phyloP scores from a whole-genome alignment of 164 flowering plant genomes.

The Vitis cinerea region DNA sequence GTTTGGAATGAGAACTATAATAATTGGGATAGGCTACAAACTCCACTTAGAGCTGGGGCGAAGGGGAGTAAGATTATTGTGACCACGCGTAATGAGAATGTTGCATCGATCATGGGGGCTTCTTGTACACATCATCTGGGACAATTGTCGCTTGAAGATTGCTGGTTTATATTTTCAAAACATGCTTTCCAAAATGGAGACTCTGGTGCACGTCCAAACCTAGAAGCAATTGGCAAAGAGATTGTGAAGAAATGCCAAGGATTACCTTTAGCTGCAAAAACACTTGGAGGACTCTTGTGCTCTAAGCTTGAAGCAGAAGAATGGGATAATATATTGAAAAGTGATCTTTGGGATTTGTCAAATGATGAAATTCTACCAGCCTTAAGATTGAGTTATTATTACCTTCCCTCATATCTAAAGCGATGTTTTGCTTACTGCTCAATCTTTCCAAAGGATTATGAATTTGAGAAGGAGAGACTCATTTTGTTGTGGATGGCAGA shows the following conservation, averaged over 20 bases:
- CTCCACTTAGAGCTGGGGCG: neutral
- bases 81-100: neutral
- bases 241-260: constrained; percentile 2
- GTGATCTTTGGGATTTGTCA: neutral
- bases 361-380: too few species aligned
- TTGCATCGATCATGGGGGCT: neutral
- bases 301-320: neutral
- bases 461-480: neutral
- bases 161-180: neutral
- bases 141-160: neutral
- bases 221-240: neutral
- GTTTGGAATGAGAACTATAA: neutral
- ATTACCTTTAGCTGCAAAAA: constrained; percentile 1
- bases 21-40: neutral
- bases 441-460: too few species aligned
- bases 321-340: neutral
- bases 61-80: neutral
- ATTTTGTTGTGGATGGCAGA: constrained; percentile 4
- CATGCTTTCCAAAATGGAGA: neutral
- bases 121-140: neutral
- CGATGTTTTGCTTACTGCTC: too few species aligned
- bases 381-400: too few species aligned
- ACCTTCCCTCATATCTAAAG: too few species aligned
- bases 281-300: constrained; percentile 1
- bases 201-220: neutral